These are phyloP conservation scores for Apiospora kogelbergensis DNA, from an alignment of 2,329 filamentous ascomycete genomes.

Conservation along the genomic window DNA sequence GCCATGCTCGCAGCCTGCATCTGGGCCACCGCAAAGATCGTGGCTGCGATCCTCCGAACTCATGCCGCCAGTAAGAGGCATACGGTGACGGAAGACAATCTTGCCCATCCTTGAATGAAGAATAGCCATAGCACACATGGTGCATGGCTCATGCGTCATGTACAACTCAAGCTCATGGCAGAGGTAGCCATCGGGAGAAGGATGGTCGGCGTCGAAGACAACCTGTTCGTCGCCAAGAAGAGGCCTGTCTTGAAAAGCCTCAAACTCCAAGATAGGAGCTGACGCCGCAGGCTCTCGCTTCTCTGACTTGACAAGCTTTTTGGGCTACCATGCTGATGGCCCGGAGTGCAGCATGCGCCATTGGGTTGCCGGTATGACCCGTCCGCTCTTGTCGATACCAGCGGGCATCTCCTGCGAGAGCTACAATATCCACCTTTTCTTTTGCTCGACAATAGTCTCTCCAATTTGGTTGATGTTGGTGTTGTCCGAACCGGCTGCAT, in stretches of 20 bases:
- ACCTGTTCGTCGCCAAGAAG: constrained; percentile 65
- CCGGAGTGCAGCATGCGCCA: constrained; percentile 76
- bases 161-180: constrained; percentile 94
- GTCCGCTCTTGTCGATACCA: constrained; percentile 56
- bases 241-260: constrained; percentile 67
- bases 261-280: constrained; percentile 50
- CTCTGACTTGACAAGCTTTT: constrained; percentile 60
- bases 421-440: constrained; percentile 57
- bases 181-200: constrained; percentile 78
- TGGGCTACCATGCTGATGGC: constrained; percentile 82
- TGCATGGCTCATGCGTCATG: constrained; percentile 91
- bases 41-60: constrained; percentile 69
- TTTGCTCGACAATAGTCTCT: constrained; percentile 27
- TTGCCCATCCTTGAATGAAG: constrained; percentile 89
- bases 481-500: constrained; percentile 12
- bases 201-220: constrained; percentile 65
- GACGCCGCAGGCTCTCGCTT: constrained; percentile 37
- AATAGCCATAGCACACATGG: constrained; percentile 96
- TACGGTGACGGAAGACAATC: constrained; percentile 76
- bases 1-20: constrained; percentile 29
- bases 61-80: constrained; percentile 79
- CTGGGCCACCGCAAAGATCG: constrained; percentile 31
- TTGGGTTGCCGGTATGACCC: constrained; percentile 64
- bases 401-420: constrained; percentile 74
- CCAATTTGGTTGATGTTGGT: constrained; percentile 12